Evolutionary conservation across 331 rosid genomes (phyloP), one percentile per base, ranked within the genome.

Genomic region (Dryas integrifolia): DNA sequence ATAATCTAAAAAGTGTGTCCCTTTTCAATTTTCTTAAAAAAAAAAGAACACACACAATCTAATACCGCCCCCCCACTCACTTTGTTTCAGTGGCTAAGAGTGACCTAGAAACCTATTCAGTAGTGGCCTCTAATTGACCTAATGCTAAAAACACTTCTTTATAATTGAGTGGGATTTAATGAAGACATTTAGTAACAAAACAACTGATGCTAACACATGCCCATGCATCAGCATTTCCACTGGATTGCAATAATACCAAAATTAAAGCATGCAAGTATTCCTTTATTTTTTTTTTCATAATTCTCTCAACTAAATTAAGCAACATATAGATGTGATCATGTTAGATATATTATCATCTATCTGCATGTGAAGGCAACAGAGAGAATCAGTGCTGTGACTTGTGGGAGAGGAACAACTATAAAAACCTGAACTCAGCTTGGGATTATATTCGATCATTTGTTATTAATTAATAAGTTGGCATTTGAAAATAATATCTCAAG

Each of bases 41-140:
- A 43, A 44, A 56, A 18, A 6, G 21, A 18, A 18, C 67, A 3
- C 4, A 52, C 53, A 49, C 39, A 40, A 26, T 53, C 47, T 58
- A 2, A 45, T 64, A 65, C 96, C 89, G 89, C 81, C 90, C 96
- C 89, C 90, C 96, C 89, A 85, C 84, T 82, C 4, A 72, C 15
- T 49, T 40, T 70, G 45, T 60, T 18, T 11, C 70, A 76, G 85
- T 79, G 90, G 83, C 55, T 35, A 73, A 58, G 62, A 61, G 55
- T 69, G 70, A 72, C 58, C 49, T 47, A n/a, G 14, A 43, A 78
- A 53, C 51, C 21, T 50, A 1, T n/a, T 41, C 61, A 16, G 45
- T 81, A 70, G 86, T 89, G 89, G 83, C 95, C 88, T 77, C 77
- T 79, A 58, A 67, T 77, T 82, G 85, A 74, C 73, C 58, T 15